phyloP scores from a whole-genome alignment of 1,284 basidiomycete species.

The Fomitiporia mediterranea region DNA sequence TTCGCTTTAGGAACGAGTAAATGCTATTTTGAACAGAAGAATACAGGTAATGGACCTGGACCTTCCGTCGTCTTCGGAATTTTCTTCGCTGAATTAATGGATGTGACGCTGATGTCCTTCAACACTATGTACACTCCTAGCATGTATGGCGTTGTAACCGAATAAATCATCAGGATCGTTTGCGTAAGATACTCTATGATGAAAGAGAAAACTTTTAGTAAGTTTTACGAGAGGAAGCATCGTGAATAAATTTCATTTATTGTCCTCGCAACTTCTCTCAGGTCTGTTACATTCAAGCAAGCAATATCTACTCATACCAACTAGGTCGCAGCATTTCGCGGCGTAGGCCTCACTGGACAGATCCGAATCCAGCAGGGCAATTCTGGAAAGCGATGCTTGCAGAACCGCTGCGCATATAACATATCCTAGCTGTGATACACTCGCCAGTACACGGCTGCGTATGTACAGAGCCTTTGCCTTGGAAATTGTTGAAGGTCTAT shows the following conservation, averaged over 20 bases:
- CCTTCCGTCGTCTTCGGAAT: slow-evolving; percentile 4
- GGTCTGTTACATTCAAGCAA: no score
- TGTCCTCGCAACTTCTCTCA: no score
- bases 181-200: no score
- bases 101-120: not conserved
- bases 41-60: slow-evolving; percentile 1
- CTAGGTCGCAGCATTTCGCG: no score
- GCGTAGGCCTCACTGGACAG: no score
- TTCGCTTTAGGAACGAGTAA: slow-evolving; percentile 10
- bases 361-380: slow-evolving; percentile 60
- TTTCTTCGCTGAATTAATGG: not conserved
- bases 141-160: no score
- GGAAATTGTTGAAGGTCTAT: slow-evolving; percentile 64
- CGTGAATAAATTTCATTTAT: no score
- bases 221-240: no score
- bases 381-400: slow-evolving; percentile 52
- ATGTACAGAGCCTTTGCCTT: slow-evolving; percentile 62
- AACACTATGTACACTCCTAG: no score
- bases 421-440: slow-evolving; percentile 67
- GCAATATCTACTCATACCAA: no score
- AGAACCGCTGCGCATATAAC: slow-evolving; percentile 76
- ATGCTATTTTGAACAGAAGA: slow-evolving; percentile 7
- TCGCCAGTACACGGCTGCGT: slow-evolving; percentile 53
- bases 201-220: no score
- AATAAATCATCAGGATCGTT: no score